Evolutionary conservation across 441 rosid genomes (phyloP), one percentile per base, ranked within the genome.

Genomic region (Arabidopsis lyrata): DNA sequence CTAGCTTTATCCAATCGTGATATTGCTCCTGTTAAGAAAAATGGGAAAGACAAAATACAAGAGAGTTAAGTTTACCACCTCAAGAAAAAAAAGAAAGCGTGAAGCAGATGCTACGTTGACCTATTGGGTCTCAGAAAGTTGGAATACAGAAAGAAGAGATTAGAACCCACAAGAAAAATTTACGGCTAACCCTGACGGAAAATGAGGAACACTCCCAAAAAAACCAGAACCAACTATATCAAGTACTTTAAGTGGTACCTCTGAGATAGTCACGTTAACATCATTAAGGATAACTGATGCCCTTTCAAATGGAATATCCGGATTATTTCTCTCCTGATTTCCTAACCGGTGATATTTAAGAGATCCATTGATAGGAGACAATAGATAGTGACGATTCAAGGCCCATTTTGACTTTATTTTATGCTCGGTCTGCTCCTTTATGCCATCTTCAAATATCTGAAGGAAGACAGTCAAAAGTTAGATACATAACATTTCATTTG

Each of bases 321-420:
- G 90, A 83, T 95, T 88, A 84, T 55, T 83, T 82, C 97, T 87
- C 83, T 95, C 99, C 84, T 90, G 95, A 66, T 93, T 90, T 79
- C 99, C 99, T 76, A 93, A 90, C 58, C 99, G 96, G 59, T 93
- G 98, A 87, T 95, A 95, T 74, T 90, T 87, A 66, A 95, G 97
- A 60, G 81, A 84, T 76, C 95, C 99, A 85, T 93, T 90, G 76
- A 95, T 93, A 48, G 99, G 99, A 64, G 98, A 93, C 53, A 95
- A 84, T 70, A 95, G 67, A 81, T 88, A 95, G 74, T 63, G 90
- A 53, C 91, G 97, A 84, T 86, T 81, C 75, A 80, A 44, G 79
- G 99, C 91, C 98, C 95, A 87, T 75, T 84, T 88, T 57, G 98
- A 87, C 66, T 76, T 78, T 72, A 64, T 68, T 78, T 58, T 82